Evolutionary conservation across 768 basidiomycete species (phyloP), one percentile per base, ranked within the genome.

Genomic region (Boletellus emodensis): DNA sequence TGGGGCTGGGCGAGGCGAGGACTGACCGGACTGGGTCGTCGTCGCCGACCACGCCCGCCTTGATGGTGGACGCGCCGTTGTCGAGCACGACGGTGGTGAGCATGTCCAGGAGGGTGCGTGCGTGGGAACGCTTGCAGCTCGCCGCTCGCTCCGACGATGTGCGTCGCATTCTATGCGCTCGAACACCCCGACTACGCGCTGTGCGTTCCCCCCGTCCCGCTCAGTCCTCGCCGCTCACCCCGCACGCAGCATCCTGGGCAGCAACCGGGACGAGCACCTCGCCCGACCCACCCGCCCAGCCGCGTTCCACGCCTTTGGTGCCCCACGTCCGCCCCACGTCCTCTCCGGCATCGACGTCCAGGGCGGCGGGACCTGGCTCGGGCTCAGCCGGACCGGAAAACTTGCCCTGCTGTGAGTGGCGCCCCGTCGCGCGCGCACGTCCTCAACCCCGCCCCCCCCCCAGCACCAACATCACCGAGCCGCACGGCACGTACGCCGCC

Each of bases 391-490:
- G 52, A 54, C 75, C 52, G 90, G 90, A 20, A 78, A 77, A 56
- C 69, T 90, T 48, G 87, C 86, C 12, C 63, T 92, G 45, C 62
- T 91, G 90, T 90, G 67, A 68, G 89, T 67, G 1, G 4, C 11
- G 17, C 4, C 18, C 41, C 40, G 37, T 49, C 42, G 40, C 11
- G 28, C 20, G n/a, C 12, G 34, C 41, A 18, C 28, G 4, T 28
- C 30, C 38, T 26, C 24, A 26, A n/a, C n/a, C n/a, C n/a, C n/a
- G n/a, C n/a, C n/a, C 28, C 20, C 51, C 62, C 59, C 52, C 64
- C 70, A 90, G 89, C 64, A 93, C 90, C 17, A 92, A 93, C 72
- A 90, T 92, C 65, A 88, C 85, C 38, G 90, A 92, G 68, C 72
- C 79, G n/a, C 49, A 63, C 35, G 64, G 61, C 54, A 61, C 67